phyloP scores from a whole-genome alignment of 139 green algal species.

The Auxenochlorella pyrenoidosa region DNA sequence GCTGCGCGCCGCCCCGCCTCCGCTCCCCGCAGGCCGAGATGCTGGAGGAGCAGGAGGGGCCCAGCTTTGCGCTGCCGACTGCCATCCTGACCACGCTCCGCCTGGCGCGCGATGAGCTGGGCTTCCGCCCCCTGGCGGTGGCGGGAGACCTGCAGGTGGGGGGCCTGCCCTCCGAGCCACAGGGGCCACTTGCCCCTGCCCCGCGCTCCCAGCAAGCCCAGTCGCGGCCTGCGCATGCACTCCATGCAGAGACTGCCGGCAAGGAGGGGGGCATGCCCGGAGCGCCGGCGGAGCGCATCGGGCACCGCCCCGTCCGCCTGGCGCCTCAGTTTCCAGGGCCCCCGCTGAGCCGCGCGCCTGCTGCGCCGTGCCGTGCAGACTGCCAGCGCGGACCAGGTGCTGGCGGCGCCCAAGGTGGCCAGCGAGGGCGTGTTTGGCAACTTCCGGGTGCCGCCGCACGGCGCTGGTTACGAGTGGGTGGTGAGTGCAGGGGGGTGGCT shows the following conservation, averaged over 20 bases:
- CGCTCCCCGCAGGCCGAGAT: conserved; percentile 19
- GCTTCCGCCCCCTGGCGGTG: conserved; percentile 62
- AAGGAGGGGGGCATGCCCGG: no score
- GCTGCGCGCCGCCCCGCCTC: not conserved
- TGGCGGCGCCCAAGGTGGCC: conserved; percentile 54
- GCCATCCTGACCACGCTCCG: conserved; percentile 60
- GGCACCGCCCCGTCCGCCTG: not conserved
- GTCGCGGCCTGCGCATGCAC: no score
- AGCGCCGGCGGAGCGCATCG: not conserved
- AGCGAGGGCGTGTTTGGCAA: conserved; percentile 68
- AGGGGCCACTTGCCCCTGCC: no score
- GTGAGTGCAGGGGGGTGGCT: conserved; percentile 40
- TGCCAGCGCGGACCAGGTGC: conserved; percentile 31
- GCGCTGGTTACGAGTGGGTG: conserved; percentile 50
- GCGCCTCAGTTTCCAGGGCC: not conserved
- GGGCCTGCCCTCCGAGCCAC: no score
- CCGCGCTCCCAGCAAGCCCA: no score
- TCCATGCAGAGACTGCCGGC: no score
- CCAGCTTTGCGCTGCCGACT: not conserved
- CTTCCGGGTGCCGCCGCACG: conserved; percentile 53
- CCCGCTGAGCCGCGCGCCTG: not conserved
- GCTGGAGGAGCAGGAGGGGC: conserved; percentile 24
- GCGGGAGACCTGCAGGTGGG: conserved; percentile 40
- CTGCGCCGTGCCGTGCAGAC: conserved; percentile 3
- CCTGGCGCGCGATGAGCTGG: conserved; percentile 75